Conservation (phyloP, 805 yeast species). For the Saccharomyces cerevisiae region DNA sequence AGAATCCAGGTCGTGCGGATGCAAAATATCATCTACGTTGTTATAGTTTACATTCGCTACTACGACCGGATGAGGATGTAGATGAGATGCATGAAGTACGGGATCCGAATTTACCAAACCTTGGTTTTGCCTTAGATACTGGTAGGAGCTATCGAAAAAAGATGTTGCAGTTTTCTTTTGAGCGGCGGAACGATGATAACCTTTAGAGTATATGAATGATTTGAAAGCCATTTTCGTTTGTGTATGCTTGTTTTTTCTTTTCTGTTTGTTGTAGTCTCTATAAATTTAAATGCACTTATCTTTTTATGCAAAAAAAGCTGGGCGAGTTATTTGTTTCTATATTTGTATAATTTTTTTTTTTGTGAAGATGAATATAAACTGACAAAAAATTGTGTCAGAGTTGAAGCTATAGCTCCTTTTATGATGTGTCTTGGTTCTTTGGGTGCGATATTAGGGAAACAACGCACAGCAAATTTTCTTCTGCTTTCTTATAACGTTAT, state of each 20-base stretch:
- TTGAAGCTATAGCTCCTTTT: neutral
- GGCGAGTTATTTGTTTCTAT: neutral
- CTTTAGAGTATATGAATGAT: conserved; percentile 33
- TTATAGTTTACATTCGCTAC: conserved; percentile 29
- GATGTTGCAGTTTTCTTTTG: conserved; percentile 26
- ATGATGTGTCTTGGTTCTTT: neutral
- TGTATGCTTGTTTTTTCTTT: neutral
- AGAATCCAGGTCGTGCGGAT: neutral
- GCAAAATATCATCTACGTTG: conserved; percentile 22
- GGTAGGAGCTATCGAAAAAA: conserved; percentile 36
- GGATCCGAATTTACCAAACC: conserved; percentile 26
- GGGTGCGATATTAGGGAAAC: neutral
- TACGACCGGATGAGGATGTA: conserved; percentile 33
- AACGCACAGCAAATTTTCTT: neutral
- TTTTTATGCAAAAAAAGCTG: neutral
- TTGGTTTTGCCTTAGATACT: conserved; percentile 32
- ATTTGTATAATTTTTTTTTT: neutral
- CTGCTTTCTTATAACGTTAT: neutral
- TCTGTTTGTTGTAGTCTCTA: neutral
- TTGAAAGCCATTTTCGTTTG: conserved; percentile 33
- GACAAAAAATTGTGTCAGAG: neutral
- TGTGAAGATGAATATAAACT: neutral
- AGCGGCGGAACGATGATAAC: conserved; percentile 29
- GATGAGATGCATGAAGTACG: conserved; percentile 12
- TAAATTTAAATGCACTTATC: neutral